phyloP scores from a whole-genome alignment of 306 rosid genomes.

The Ormosia semicastrata region DNA sequence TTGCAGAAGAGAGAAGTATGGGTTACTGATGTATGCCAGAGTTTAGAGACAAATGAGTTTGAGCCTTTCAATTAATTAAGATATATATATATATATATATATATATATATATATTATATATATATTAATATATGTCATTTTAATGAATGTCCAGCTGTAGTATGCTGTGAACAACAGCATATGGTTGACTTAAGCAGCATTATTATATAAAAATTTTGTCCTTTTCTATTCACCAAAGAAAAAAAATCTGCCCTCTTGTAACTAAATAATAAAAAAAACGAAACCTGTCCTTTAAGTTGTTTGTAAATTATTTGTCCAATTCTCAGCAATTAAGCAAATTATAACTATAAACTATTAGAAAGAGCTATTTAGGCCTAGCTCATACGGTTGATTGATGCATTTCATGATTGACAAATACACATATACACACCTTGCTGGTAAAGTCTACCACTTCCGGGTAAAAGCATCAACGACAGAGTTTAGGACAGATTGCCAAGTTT shows the following conservation, averaged over 20 bases:
- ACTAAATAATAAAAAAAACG: background rate
- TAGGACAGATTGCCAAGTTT: too few species aligned
- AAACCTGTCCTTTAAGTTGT: background rate
- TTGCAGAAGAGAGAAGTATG: constrained; percentile 7
- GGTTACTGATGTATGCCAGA: constrained; percentile 41
- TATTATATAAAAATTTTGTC: constrained; percentile 23
- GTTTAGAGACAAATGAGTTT: constrained; percentile 34
- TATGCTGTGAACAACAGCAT: constrained; percentile 31
- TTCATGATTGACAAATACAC: constrained; percentile 10
- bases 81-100: constrained; percentile 5
- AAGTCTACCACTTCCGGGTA: too few species aligned
- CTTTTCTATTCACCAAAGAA: constrained; percentile 24
- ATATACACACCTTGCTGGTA: too few species aligned
- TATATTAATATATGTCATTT: constrained; percentile 23
- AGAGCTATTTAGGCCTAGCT: background rate
- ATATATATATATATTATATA: constrained; percentile 6
- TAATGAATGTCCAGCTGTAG: constrained; percentile 54
- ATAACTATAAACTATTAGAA: background rate
- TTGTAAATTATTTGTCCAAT: constrained; percentile 21
- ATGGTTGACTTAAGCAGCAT: constrained; percentile 34
- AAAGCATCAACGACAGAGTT: too few species aligned
- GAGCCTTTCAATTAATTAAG: constrained; percentile 30
- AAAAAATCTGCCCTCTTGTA: constrained; percentile 4
- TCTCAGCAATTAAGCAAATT: background rate
- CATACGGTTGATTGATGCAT: constrained; percentile 50